Base-by-base conservation (phyloP, 345 rosid genomes). In the Trapa incisa region DNA sequence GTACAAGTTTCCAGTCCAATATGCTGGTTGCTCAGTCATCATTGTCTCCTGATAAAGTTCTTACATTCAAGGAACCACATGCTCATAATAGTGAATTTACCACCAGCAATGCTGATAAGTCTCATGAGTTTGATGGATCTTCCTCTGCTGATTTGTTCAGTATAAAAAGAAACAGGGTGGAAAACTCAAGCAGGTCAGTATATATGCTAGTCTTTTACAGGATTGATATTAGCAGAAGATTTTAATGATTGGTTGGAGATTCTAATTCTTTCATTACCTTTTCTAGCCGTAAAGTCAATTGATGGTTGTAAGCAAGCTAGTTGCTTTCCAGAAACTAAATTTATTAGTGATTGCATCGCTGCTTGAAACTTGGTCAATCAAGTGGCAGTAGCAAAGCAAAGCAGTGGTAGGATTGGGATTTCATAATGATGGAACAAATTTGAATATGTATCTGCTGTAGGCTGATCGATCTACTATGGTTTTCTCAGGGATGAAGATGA, bases 111-210 rank as follows among this genome's bases (percentile, higher is more conserved):
- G 72, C 37, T 54, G 78, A 48, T 50, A 73, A 72, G 74, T 75
- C 67, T 48, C 64, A 81, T 43, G 16, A 67, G 22, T 60, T 66
- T 33, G 35, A 53, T 43, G 45, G 74, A 2, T 37, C 67, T 2
- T 56, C 79, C 38, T 69, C 65, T 69, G 65, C 41, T 80, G 85
- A 68, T 63, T 61, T 68, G 54, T 67, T 77, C 22, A 66, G 66
- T 67, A 32, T 56, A 22, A 80, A 71, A 32, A 66, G 56, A 47
- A 16, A 75, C 47, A 73, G 69, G 56, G 67, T 79, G 61, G 82
- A 70, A 52, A 81, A 65, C 56, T 66, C 76, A 68, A 70, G 69
- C 79, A 81, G 91, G 91, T 86, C 17, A 63, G 85, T 67, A 32
- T 22, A 52, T 65, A 1, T 37, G 52, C 47, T 8, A 14, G 14